Conservation (phyloP, 305 asterid species). For the Ilex paraguariensis region DNA sequence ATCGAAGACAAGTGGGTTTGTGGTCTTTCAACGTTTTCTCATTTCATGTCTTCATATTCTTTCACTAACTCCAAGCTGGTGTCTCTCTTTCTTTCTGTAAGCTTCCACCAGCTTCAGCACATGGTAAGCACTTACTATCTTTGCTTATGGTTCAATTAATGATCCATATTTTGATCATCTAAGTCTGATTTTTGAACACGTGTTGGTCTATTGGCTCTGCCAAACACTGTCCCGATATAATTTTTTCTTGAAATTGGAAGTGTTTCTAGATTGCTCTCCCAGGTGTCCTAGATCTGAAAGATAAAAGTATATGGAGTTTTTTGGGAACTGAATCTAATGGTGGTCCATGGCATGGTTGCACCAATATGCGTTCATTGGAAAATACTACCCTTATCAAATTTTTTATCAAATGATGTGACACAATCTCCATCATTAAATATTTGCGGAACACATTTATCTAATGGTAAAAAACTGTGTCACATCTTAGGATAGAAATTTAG, state of each 20-base stretch:
- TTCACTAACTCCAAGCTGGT: conserved; percentile 18
- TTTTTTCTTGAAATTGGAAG: too few relatives aligned
- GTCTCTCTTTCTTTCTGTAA: conserved; percentile 9
- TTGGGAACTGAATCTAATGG: neutral
- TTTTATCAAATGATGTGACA: too few relatives aligned
- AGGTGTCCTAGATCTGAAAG: conserved; percentile 17
- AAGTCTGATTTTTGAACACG: conserved; percentile 1
- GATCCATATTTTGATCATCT: neutral
- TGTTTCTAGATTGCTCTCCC: conserved; percentile 8
- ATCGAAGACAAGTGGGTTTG: conserved; percentile 9
- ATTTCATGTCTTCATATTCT: neutral
- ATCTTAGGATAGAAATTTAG: too few relatives aligned
- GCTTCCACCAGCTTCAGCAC: conserved; percentile 20
- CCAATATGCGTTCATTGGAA: too few relatives aligned
- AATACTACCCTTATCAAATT: too few relatives aligned
- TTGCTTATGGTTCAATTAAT: neutral
- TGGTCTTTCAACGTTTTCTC: conserved; percentile 14
- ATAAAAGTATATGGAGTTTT: conserved; percentile 9
- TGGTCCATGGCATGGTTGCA: conserved; percentile 3
- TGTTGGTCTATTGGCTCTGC: neutral
- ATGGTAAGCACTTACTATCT: conserved; percentile 18
- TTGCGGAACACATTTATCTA: too few relatives aligned
- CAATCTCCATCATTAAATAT: too few relatives aligned
- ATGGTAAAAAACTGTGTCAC: too few relatives aligned
- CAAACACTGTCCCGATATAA: too few relatives aligned